These are phyloP conservation scores for Puccinia horiana DNA, from an alignment of 1,284 basidiomycete species.

Conservation along the genomic window DNA sequence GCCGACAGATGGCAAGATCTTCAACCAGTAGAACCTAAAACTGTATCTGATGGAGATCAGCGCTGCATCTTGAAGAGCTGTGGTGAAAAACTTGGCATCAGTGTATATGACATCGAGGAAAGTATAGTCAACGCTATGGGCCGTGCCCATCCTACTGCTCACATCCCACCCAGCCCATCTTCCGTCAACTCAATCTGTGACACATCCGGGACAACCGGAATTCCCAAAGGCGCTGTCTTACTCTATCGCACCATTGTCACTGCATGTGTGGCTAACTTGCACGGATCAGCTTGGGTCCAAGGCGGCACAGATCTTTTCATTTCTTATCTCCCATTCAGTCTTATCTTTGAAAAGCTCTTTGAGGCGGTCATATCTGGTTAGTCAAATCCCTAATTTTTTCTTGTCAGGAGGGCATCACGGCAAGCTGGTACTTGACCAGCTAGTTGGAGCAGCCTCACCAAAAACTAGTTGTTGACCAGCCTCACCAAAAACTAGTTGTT, in stretches of 20 bases:
- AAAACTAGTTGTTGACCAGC: too few species aligned
- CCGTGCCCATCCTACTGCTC: constrained; percentile 64
- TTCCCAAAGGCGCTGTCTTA: constrained; percentile 71
- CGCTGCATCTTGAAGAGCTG: constrained; percentile 70
- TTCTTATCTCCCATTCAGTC: constrained; percentile 69
- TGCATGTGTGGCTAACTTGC: constrained; percentile 67
- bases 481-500: too few species aligned
- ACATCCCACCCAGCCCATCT: constrained; percentile 66
- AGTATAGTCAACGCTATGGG: constrained; percentile 61
- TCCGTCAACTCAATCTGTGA: constrained; percentile 79
- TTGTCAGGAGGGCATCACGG: too few species aligned
- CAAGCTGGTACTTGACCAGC: constrained; percentile 39
- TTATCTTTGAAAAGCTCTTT: constrained; percentile 66
- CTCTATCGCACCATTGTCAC: constrained; percentile 74
- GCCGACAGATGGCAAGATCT: constrained; percentile 65
- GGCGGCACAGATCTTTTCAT: constrained; percentile 69
- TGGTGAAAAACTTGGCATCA: constrained; percentile 69
- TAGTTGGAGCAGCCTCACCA: too few species aligned
- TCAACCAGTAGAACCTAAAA: constrained; percentile 52
- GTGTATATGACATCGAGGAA: constrained; percentile 70
- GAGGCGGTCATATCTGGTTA: constrained; percentile 64
- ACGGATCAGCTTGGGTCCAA: constrained; percentile 63
- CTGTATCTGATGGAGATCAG: constrained; percentile 57
- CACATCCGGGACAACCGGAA: constrained; percentile 70
- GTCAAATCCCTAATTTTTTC: background rate